Evolutionary conservation across 306 rosid species (phyloP).

Genomic region (Sicyos baderoa): DNA sequence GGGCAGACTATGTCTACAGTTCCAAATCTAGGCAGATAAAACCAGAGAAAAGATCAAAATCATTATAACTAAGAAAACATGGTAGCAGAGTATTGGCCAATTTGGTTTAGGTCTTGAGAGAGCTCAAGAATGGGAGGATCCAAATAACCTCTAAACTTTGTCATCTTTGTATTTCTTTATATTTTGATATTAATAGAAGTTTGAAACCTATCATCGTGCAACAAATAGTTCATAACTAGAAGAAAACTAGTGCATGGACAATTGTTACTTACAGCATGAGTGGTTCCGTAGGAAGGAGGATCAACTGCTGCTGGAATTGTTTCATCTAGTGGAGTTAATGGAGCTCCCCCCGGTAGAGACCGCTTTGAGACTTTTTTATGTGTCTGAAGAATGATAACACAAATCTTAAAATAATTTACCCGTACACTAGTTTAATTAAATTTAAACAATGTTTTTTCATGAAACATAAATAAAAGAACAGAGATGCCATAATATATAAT

Average conservation of each 20-base stretch:
- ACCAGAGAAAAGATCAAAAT: background rate
- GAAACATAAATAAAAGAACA: background rate
- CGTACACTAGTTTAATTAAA: too few relatives aligned
- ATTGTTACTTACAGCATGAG: constrained; percentile 52
- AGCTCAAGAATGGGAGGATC: too few relatives aligned
- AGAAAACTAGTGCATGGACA: background rate
- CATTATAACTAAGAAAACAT: background rate
- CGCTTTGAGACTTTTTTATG: constrained; percentile 45
- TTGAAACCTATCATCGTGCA: background rate
- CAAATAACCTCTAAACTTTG: too few relatives aligned
- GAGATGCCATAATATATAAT: background rate
- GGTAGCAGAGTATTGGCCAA: background rate
- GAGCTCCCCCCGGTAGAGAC: constrained; percentile 28
- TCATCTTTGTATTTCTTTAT: too few relatives aligned
- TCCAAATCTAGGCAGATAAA: background rate
- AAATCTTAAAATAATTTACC: background rate
- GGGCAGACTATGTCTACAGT: background rate
- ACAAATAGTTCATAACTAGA: background rate
- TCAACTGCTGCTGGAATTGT: constrained; percentile 39
- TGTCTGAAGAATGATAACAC: constrained; percentile 40
- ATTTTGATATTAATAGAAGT: too few relatives aligned
- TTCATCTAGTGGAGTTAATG: constrained; percentile 30
- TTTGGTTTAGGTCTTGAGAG: too few relatives aligned
- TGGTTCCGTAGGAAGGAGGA: constrained; percentile 62
- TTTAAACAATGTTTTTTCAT: too few relatives aligned